Base-by-base conservation (phyloP, 2,329 filamentous ascomycete species). In the Epichloe sp. region DNA sequence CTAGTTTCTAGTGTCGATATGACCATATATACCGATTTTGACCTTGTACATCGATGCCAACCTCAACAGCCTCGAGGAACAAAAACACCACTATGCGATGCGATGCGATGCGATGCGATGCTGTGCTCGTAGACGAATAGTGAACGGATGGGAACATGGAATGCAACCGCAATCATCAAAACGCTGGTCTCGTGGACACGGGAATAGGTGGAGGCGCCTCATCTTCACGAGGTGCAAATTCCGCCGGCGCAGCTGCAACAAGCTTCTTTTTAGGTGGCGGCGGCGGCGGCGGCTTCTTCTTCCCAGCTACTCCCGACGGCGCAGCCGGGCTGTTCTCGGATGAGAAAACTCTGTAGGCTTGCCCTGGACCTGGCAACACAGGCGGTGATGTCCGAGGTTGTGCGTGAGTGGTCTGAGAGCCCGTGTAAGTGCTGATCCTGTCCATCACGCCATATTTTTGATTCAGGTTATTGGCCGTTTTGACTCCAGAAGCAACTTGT, bases 401-500 rank as follows among this genome's bases (percentile, higher is more conserved):
- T 23, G 54, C 51, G 5, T 41, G 44, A 31, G 55, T 51, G 6
- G 46, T 38, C 37, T 62, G 58, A n/a, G 15, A 38, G 50, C 54
- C 55, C 4, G 57, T 55, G 40, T 58, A 59, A 40, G 59, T 63
- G 8, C 64, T 63, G 4, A 68, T 57, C 56, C 65, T 71, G 40
- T 70, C 64, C 37, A 63, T 54, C 4, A 82, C 67, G 3, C 77
- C 78, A 57, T 84, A 84, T 61, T 80, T 83, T 60, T 82, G 75
- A 50, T 81, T 78, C 51, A 83, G 58, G 2, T 68, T 70, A 54
- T 75, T 78, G 4, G 81, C 80, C 19, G 72, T 74, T 59, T 73
- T 70, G 58, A 75, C 72, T 0, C 83, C 83, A 5, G 77, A 68
- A 1, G 78, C 75, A 5, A 86, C 77, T 62, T 86, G 80, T 17